Conservation (phyloP, 768 basidiomycete genomes). For the Saitozyma podzolica region DNA sequence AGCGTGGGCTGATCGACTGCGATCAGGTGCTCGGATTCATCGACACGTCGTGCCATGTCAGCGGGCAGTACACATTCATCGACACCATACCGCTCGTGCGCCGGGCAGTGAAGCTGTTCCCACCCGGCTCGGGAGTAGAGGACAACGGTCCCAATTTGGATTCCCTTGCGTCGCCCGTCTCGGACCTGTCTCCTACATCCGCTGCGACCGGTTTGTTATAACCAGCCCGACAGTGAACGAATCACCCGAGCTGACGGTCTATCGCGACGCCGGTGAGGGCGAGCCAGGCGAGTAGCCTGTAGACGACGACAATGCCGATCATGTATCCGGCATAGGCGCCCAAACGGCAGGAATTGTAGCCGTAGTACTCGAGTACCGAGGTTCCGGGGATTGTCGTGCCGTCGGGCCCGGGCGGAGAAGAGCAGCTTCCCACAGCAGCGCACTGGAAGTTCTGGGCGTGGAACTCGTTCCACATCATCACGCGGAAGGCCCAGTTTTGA, state of each 20-base stretch:
- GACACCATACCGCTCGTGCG: constrained; percentile 38
- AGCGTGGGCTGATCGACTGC: neutral
- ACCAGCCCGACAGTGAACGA: too few species aligned
- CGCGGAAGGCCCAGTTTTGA: constrained; percentile 2
- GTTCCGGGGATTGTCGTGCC: too few species aligned
- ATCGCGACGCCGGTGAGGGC: too few species aligned
- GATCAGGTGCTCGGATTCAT: constrained; percentile 38
- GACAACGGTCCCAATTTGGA: neutral
- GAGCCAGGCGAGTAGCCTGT: too few species aligned
- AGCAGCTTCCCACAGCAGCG: too few species aligned
- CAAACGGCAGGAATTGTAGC: too few species aligned
- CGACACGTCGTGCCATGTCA: constrained; percentile 38
- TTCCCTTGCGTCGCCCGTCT: neutral
- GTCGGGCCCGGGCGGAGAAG: too few species aligned
- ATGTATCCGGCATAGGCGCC: too few species aligned
- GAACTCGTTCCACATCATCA: constrained; percentile 6
- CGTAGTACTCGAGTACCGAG: too few species aligned
- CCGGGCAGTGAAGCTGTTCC: constrained; percentile 20
- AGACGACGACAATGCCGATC: too few species aligned
- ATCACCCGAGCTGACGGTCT: too few species aligned
- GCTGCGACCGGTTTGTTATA: neutral
- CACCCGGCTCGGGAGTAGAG: neutral
- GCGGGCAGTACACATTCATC: constrained; percentile 45
- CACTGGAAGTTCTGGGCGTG: too few species aligned
- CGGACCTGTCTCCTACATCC: neutral